Base-by-base conservation (phyloP, 176 grass and related monocot species). In the Dendrocalamus sinicus region DNA sequence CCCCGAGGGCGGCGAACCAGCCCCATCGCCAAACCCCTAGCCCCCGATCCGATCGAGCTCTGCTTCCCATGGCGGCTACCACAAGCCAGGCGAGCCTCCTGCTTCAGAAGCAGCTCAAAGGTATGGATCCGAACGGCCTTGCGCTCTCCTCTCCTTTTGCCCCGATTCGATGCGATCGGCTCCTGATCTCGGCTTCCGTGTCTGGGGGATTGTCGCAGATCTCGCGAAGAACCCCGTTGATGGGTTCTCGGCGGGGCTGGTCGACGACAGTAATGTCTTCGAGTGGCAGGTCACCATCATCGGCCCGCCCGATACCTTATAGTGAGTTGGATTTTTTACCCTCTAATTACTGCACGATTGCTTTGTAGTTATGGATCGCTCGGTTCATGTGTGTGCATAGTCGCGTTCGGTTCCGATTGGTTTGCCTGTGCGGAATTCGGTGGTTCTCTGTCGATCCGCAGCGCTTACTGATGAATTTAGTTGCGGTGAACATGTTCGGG, bases 41-140 rank as follows among this genome's bases (percentile, higher is more conserved):
- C 85, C 28, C 28, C 84, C 74, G 91, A 93, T 91, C 93, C 73
- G 81, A 73, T 93, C 88, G 89, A 71, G 73, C 91, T 73, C 47
- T 60, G 80, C 81, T 67, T 82, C 60, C 86, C 81, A 98, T 98
- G 95, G 91, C 91, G 45, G 52, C 83, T 24, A 69, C 85, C 47
- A 19, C 83, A 26, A 97, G 88, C 90, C 92, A 95, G 88, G 95
- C 91, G 77, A 90, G 93, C 91, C 93, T 98, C 63, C 85, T 98
- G 39, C 95, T 98, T 45, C 89, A 89, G 91, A 95, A 98, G 92
- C 95, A 95, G 82, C 95, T 98, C 79, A 93, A 82, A 86, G 95
- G 95, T 97, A 84, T 62, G 78, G 86, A 91, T 91, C 89, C 47
- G 89, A 70, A 77, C 71, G 51, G 41, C 57, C 68, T 41, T 7